Percentiles rank a stretch among this genome's conserved stretches.
Conservation (phyloP, 306 rosid genomes). For the Mimosa pudica region DNA sequence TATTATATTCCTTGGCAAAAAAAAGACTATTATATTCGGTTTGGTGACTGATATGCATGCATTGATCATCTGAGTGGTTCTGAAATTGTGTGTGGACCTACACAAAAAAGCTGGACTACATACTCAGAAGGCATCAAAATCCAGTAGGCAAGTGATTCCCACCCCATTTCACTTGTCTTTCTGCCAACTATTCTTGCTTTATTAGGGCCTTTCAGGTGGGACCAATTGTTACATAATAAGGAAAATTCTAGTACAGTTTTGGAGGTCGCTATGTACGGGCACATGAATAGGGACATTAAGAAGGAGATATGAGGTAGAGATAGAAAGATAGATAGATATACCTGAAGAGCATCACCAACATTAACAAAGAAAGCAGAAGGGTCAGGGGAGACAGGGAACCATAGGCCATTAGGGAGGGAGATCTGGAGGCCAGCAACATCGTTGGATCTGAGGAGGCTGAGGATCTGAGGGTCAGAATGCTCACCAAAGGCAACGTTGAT, state of each 20-base stretch:
- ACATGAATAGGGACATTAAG: not conserved
- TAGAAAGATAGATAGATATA: constrained; percentile 1
- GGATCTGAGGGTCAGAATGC: constrained; percentile 93
- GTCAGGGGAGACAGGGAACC: constrained; percentile 80
- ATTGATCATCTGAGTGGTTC: constrained; percentile 18
- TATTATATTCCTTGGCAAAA: not conserved
- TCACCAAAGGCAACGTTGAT: constrained; percentile 68
- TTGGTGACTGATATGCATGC: not conserved
- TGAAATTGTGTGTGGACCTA: constrained; percentile 9
- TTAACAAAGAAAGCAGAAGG: constrained; percentile 73
- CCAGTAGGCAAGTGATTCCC: constrained; percentile 32
- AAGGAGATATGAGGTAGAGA: not conserved
- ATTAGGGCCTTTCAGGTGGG: not conserved
- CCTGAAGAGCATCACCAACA: constrained; percentile 81
- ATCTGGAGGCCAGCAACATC: constrained; percentile 83
- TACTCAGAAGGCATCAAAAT: constrained; percentile 23
- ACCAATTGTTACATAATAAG: not conserved
- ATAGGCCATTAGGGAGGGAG: constrained; percentile 53
- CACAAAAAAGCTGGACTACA: constrained; percentile 4
- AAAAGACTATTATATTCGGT: constrained; percentile 5
- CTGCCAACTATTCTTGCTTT: constrained; percentile 28
- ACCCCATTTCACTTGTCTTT: constrained; percentile 35
- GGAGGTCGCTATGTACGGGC: not conserved
- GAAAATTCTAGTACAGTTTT: not conserved
- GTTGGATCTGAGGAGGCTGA: constrained; percentile 76